A percentile compares a stretch with the other conserved stretches of the same genome.
phyloP scores from a whole-genome alignment of 1,139 yeast species.

The Lodderomyces margitis region DNA sequence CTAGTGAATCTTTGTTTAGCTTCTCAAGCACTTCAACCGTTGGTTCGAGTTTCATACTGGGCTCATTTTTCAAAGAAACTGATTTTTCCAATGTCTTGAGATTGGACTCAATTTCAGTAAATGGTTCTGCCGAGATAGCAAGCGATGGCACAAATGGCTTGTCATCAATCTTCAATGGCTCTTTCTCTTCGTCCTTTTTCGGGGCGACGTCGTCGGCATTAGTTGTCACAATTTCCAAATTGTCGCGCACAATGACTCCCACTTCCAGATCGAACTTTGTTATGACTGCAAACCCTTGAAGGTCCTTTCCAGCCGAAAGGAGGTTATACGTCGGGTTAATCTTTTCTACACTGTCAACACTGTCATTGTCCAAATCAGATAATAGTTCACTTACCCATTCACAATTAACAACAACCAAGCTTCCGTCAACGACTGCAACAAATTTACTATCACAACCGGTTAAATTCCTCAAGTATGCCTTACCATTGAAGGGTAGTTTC shows the following conservation, averaged over 20 bases:
- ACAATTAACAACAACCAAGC: conserved; percentile 14
- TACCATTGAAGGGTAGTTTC: conserved; percentile 9
- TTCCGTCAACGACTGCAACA: conserved; percentile 10
- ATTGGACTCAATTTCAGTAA: conserved; percentile 57
- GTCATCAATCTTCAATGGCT: not conserved
- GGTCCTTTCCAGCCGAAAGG: conserved; percentile 10
- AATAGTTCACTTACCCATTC: conserved; percentile 15
- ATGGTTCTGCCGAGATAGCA: conserved; percentile 35
- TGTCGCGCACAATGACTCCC: conserved; percentile 8
- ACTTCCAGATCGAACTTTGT: conserved; percentile 7
- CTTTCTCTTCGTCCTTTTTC: not conserved
- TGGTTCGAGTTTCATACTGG: conserved; percentile 2
- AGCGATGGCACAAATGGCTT: not conserved
- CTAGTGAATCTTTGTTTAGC: conserved; percentile 22
- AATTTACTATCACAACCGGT: conserved; percentile 10
- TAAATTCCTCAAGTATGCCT: conserved; percentile 9
- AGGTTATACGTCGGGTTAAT: conserved; percentile 10
- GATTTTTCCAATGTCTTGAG: conserved; percentile 4
- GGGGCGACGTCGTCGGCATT: conserved; percentile 3
- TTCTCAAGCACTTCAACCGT: conserved; percentile 16
- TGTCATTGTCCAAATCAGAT: conserved; percentile 6
- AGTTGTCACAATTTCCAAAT: conserved; percentile 16
- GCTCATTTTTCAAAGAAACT: not conserved
- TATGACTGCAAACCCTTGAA: conserved; percentile 19
- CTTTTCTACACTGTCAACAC: not conserved